Evolutionary conservation across 306 rosid species (phyloP).

Genomic region (Citrullus amarus): DNA sequence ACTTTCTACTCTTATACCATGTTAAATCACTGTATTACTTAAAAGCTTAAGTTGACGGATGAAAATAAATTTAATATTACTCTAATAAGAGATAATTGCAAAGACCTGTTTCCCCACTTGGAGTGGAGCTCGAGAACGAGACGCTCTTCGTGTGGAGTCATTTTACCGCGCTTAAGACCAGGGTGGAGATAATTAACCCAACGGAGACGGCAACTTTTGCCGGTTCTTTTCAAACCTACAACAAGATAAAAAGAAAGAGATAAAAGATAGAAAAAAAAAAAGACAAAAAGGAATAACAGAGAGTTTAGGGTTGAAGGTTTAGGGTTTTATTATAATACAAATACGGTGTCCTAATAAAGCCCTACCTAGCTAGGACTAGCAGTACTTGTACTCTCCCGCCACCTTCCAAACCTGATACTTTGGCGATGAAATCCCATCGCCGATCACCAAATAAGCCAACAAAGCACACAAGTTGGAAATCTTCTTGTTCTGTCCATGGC

Average conservation of each 20-base stretch:
- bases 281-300: no score
- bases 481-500: slow-evolving; percentile 98
- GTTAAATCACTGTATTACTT: no score
- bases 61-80: no score
- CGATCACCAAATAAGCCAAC: slow-evolving; percentile 90
- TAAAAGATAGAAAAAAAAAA: background rate
- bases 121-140: slow-evolving; percentile 81
- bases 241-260: background rate
- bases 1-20: no score
- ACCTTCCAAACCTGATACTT: slow-evolving; percentile 99
- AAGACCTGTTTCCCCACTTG: slow-evolving; percentile 92
- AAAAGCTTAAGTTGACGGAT: no score
- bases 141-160: slow-evolving; percentile 82
- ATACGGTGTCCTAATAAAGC: slow-evolving; percentile 23
- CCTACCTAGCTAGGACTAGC: slow-evolving; percentile 37
- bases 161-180: slow-evolving; percentile 82
- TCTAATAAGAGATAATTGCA: no score
- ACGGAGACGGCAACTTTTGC: slow-evolving; percentile 87
- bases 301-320: no score
- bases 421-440: slow-evolving; percentile 89
- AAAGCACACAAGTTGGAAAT: slow-evolving; percentile 56
- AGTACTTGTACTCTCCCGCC: slow-evolving; percentile 69
- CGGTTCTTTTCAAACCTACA: slow-evolving; percentile 93
- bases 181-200: slow-evolving; percentile 99
- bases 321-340: no score